phyloP scores from a whole-genome alignment of 192 early-diverging fungal species.

The Coemansia sp. region DNA sequence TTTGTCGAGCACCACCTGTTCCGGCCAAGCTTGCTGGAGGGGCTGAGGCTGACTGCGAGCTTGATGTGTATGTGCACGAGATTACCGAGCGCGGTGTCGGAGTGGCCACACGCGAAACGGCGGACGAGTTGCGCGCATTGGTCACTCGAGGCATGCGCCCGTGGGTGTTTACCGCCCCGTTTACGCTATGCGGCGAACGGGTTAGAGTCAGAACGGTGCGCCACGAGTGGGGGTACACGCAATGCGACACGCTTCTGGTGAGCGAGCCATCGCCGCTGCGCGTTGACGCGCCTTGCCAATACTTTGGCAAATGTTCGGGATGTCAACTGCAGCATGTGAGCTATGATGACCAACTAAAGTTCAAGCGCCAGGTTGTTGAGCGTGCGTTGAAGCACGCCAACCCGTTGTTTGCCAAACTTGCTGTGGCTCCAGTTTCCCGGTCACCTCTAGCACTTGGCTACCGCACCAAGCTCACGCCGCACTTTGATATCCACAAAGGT shows the following conservation, averaged over 20 bases:
- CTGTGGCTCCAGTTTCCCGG: slow-evolving; percentile 43
- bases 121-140: slow-evolving; percentile 22
- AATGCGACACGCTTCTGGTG: slow-evolving; percentile 30
- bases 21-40: slow-evolving; percentile 38
- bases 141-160: slow-evolving; percentile 21
- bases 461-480: slow-evolving; percentile 66
- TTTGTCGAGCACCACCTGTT: slow-evolving; percentile 27
- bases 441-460: slow-evolving; percentile 58
- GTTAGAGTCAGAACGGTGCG: slow-evolving; percentile 32
- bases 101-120: slow-evolving; percentile 35
- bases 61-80: slow-evolving; percentile 39
- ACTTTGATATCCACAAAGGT: slow-evolving; percentile 55
- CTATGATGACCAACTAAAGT: slow-evolving; percentile 57
- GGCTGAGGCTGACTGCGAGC: slow-evolving; percentile 20
- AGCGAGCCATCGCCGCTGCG: slow-evolving; percentile 27
- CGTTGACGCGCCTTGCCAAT: slow-evolving; percentile 54
- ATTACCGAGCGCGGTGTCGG: slow-evolving; percentile 38
- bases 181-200: slow-evolving; percentile 36
- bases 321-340: slow-evolving; percentile 62
- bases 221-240: slow-evolving; percentile 50
- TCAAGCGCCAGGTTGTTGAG: slow-evolving; percentile 57
- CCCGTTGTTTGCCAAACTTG: slow-evolving; percentile 36
- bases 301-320: slow-evolving; percentile 58
- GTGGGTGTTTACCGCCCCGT: slow-evolving; percentile 37
- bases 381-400: slow-evolving; percentile 49